These are phyloP conservation scores for Colletotrichum trifolii DNA, from an alignment of 2,329 filamentous ascomycete species.

Conservation along the genomic window DNA sequence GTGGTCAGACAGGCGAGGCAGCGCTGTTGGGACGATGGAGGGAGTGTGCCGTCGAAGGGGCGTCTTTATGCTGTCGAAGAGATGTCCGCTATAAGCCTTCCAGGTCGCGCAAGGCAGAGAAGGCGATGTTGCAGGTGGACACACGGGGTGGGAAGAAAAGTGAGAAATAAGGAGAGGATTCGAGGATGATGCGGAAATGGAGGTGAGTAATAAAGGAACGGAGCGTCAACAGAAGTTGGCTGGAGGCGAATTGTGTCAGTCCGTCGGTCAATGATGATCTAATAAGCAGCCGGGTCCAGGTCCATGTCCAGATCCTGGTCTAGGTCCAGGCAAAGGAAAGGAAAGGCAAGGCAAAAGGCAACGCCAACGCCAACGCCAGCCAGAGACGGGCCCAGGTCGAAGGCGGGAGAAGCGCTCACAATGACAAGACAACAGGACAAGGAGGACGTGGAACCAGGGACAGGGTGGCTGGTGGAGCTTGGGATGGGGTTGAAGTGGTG, in stretches of 20 bases:
- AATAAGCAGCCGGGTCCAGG: slow-evolving; percentile 32
- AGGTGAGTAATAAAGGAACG: slow-evolving; percentile 30
- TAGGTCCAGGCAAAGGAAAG: slow-evolving; percentile 17
- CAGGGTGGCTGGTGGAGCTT: slow-evolving; percentile 34
- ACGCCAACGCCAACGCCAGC: no score
- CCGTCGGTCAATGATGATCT: slow-evolving; percentile 35
- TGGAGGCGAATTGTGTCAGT: slow-evolving; percentile 36
- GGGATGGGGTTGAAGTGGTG: slow-evolving; percentile 2
- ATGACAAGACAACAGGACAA: slow-evolving; percentile 35
- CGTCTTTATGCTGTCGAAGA: slow-evolving; percentile 11
- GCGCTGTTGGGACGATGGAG: slow-evolving; percentile 4
- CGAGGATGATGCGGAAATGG: slow-evolving; percentile 5
- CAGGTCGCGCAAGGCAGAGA: slow-evolving; percentile 2
- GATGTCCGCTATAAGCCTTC: slow-evolving; percentile 5
- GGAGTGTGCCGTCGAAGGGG: slow-evolving; percentile 9
- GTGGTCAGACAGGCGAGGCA: slow-evolving; percentile 16
- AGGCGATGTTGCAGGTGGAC: background rate
- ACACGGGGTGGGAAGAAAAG: background rate
- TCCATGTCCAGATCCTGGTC: slow-evolving; percentile 23
- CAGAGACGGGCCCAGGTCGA: slow-evolving; percentile 29
- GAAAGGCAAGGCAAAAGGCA: slow-evolving; percentile 10
- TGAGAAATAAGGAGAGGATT: background rate
- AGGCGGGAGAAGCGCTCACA: slow-evolving; percentile 37
- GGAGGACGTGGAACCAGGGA: slow-evolving; percentile 35
- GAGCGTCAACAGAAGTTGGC: slow-evolving; percentile 11